Conservation (phyloP, 345 rosid genomes). For the Murraya koenigii region DNA sequence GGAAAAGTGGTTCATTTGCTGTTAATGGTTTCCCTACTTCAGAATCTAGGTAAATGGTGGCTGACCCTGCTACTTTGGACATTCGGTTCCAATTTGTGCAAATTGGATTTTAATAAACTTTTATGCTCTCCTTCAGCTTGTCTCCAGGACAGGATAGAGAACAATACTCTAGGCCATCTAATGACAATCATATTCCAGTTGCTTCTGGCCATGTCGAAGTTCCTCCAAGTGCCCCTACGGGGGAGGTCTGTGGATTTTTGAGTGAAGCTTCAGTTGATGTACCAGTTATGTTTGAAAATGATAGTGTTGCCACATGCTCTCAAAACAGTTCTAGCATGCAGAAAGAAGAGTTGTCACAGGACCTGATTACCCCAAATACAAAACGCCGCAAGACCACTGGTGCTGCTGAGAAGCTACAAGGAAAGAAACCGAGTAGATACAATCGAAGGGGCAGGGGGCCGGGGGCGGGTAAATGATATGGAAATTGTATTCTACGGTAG, state of each 20-base stretch:
- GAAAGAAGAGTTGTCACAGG: slow-evolving; percentile 39
- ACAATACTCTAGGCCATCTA: slow-evolving; percentile 26
- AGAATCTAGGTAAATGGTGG: slow-evolving; percentile 40
- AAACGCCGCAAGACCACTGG: slow-evolving; percentile 29
- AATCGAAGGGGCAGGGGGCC: slow-evolving; percentile 46
- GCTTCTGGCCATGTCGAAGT: slow-evolving; percentile 19
- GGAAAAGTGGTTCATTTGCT: slow-evolving; percentile 26
- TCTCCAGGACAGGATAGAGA: slow-evolving; percentile 33
- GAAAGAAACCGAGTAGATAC: slow-evolving; percentile 42
- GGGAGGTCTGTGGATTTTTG: slow-evolving; percentile 29
- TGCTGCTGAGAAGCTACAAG: slow-evolving; percentile 37
- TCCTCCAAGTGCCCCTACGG: slow-evolving; percentile 5
- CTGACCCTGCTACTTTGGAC: not conserved
- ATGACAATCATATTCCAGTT: slow-evolving; percentile 25
- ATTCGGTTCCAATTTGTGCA: not conserved
- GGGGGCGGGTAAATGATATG: slow-evolving; percentile 40
- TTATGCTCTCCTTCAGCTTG: slow-evolving; percentile 37
- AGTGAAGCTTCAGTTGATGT: slow-evolving; percentile 49
- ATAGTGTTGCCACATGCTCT: slow-evolving; percentile 37
- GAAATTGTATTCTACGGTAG: not conserved
- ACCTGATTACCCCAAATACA: slow-evolving; percentile 27
- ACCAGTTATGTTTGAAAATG: slow-evolving; percentile 31
- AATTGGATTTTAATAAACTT: slow-evolving; percentile 3
- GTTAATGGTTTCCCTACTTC: slow-evolving; percentile 54
- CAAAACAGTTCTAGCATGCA: slow-evolving; percentile 51